Conservation (phyloP, 495 filamentous ascomycete genomes). For the Lasiosphaeria miniovina region DNA sequence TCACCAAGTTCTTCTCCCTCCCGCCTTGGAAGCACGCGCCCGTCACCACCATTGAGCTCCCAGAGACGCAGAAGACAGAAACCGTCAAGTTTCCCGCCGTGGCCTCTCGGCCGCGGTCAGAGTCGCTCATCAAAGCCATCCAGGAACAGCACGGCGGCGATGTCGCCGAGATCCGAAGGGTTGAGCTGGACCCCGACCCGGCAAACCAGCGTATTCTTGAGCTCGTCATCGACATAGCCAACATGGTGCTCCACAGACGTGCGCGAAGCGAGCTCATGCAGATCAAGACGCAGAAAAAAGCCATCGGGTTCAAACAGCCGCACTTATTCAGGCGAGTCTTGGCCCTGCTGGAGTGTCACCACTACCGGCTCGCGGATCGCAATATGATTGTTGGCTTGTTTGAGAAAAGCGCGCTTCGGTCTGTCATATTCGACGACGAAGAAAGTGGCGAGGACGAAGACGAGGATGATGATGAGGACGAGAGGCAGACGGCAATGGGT, state of each 20-base stretch:
- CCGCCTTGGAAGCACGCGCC: conserved; percentile 46
- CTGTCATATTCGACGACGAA: conserved; percentile 65
- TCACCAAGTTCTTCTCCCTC: conserved; percentile 69
- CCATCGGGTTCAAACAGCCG: conserved; percentile 69
- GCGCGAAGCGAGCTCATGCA: conserved; percentile 69
- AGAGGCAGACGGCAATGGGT: conserved; percentile 2
- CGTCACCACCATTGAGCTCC: conserved; percentile 40
- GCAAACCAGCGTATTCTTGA: conserved; percentile 71
- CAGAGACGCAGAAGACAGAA: conserved; percentile 44
- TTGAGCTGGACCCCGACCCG: conserved; percentile 59
- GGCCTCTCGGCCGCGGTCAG: conserved; percentile 32
- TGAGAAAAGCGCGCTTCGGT: conserved; percentile 79
- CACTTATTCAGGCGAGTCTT: conserved; percentile 80
- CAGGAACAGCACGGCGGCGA: conserved; percentile 36
- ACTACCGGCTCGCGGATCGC: conserved; percentile 79
- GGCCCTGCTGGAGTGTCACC: conserved; percentile 80
- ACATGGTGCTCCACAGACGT: conserved; percentile 80
- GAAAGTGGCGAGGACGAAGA: conserved; percentile 11
- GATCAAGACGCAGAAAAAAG: conserved; percentile 46
- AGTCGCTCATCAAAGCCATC: conserved; percentile 31
- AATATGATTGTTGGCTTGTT: conserved; percentile 91
- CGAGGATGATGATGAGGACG: conserved; percentile 12
- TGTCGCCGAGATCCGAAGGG: conserved; percentile 20
- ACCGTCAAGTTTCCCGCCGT: conserved; percentile 29
- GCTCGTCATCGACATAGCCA: conserved; percentile 80